Evolutionary conservation across 2,329 filamentous ascomycete genomes (phyloP).

Genomic region (Cercospora sp.): DNA sequence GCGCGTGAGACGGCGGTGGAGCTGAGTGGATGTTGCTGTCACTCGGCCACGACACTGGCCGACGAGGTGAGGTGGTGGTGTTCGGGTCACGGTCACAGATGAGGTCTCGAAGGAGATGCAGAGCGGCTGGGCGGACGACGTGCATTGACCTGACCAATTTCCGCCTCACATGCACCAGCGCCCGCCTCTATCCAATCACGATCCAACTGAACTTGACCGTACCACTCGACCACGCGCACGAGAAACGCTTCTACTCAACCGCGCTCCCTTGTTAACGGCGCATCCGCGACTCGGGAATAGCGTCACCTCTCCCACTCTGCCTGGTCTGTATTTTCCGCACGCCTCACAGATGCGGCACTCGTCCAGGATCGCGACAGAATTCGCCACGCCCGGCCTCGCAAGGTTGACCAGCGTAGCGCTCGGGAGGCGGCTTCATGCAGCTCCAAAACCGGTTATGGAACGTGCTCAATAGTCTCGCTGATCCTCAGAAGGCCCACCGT

Average conservation of each 20-base stretch:
- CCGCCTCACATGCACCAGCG: background rate
- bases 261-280: background rate
- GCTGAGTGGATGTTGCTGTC: background rate
- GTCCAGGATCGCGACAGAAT: background rate
- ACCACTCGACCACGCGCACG: background rate
- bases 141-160: constrained; percentile 2
- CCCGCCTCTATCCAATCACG: background rate
- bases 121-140: background rate
- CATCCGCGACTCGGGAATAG: background rate
- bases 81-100: background rate
- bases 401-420: constrained; percentile 7
- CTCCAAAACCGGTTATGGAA: constrained; percentile 9
- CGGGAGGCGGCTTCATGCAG: constrained; percentile 11
- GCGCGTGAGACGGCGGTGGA: background rate
- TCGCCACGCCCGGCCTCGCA: constrained; percentile 2
- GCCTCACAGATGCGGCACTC: background rate
- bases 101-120: constrained; percentile 7
- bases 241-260: background rate
- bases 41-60: background rate
- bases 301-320: background rate
- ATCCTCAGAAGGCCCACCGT: background rate
- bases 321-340: background rate
- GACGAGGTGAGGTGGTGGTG: constrained; percentile 1
- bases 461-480: constrained; percentile 12
- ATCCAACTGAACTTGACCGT: no score